A percentile compares a stretch with the other conserved stretches of the same genome.
Conservation (phyloP, 768 basidiomycete species). For the Clathrus columnatus region DNA sequence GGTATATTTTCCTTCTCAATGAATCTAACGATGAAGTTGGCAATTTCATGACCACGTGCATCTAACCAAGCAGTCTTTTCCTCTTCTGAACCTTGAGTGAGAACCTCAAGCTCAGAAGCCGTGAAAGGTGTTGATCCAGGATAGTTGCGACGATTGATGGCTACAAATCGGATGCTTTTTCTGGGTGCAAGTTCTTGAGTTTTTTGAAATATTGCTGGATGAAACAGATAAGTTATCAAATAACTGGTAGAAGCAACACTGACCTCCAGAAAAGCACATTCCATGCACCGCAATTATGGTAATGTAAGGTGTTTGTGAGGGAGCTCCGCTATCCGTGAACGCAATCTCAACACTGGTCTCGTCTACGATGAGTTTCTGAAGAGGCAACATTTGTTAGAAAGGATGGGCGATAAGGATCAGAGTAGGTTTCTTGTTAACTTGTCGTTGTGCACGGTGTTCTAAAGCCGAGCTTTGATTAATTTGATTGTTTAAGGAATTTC, state of each 20-base stretch:
- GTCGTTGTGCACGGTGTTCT: too few relatives aligned
- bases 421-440: neutral
- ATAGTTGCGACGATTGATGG: slow-evolving; percentile 28
- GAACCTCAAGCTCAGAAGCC: slow-evolving; percentile 25
- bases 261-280: neutral
- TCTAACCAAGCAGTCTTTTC: slow-evolving; percentile 21
- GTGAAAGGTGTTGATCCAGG: slow-evolving; percentile 26
- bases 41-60: slow-evolving; percentile 19
- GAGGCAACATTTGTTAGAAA: neutral
- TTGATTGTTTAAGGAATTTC: too few relatives aligned
- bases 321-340: neutral
- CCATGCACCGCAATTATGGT: neutral
- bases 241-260: neutral
- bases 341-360: neutral
- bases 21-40: slow-evolving; percentile 24
- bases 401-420: too few relatives aligned
- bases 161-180: slow-evolving; percentile 19
- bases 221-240: neutral
- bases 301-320: neutral
- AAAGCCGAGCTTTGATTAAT: too few relatives aligned
- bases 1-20: slow-evolving; percentile 22
- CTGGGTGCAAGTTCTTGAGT: neutral
- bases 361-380: neutral
- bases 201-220: neutral
- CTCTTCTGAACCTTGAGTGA: slow-evolving; percentile 17